Evolutionary conservation across 1,284 basidiomycete species (phyloP).

Genomic region (Leccinum pachyderme): DNA sequence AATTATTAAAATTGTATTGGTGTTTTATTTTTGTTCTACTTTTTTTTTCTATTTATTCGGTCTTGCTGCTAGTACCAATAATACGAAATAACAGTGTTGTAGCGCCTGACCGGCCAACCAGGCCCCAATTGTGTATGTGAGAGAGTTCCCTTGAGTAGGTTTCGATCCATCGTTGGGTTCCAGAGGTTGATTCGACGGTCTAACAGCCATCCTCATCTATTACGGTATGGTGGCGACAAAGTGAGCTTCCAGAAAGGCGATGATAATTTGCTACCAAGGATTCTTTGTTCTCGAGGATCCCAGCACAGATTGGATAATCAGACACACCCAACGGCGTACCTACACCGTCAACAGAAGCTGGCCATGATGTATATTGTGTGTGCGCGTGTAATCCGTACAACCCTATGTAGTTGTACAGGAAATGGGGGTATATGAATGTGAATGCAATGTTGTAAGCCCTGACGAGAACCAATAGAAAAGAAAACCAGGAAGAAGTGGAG

Average conservation of each 20-base stretch:
- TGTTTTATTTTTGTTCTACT: background rate
- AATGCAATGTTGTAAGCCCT: background rate
- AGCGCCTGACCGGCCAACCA: background rate
- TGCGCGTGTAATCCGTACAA: background rate
- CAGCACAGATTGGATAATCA: background rate
- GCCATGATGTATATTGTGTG: background rate
- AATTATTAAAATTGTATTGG: background rate
- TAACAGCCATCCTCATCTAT: background rate
- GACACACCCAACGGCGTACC: background rate
- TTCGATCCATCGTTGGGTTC: background rate
- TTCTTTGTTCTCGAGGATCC: background rate
- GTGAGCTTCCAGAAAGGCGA: background rate
- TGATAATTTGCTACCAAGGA: background rate
- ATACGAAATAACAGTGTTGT: background rate
- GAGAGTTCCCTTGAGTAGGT: background rate
- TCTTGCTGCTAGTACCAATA: too few relatives aligned
- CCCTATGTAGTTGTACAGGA: background rate
- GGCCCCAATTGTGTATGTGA: too few relatives aligned
- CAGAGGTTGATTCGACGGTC: background rate
- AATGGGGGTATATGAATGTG: background rate
- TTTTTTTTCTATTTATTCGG: background rate
- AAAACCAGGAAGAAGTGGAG: background rate
- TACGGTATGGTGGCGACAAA: background rate
- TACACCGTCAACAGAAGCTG: background rate
- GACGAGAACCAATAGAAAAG: background rate